phyloP scores from a whole-genome alignment of 331 rosid genomes.

The Telfairia occidentalis region DNA sequence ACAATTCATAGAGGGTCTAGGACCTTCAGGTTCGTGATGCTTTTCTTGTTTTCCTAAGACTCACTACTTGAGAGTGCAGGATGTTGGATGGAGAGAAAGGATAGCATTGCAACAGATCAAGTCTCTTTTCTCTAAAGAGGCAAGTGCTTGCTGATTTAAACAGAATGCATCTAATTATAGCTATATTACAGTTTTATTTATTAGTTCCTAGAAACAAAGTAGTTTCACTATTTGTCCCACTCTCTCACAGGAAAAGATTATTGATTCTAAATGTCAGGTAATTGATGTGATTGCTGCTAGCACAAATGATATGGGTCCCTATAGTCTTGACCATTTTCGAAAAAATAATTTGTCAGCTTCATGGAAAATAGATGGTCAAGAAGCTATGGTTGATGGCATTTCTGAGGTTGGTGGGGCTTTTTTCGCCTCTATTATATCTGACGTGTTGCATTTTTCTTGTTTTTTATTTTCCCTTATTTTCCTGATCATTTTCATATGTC shows the following conservation, averaged over 20 bases:
- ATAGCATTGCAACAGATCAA: constrained; percentile 9
- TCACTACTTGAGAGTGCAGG: constrained; percentile 2
- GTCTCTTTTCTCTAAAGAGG: constrained; percentile 13
- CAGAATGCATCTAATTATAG: not conserved
- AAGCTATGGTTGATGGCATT: constrained; percentile 23
- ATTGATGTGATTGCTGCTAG: constrained; percentile 60
- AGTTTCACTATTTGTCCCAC: not conserved
- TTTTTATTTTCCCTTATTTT: not conserved
- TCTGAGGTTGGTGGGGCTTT: constrained; percentile 50
- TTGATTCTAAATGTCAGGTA: constrained; percentile 41
- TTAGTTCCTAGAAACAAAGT: not conserved
- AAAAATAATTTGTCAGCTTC: constrained; percentile 63
- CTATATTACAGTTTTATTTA: not conserved
- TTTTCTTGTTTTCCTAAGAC: not conserved
- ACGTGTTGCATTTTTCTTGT: not conserved
- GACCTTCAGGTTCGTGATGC: not conserved
- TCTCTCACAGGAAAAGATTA: constrained; percentile 17
- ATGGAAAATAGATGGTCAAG: constrained; percentile 46
- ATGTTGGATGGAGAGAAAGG: constrained; percentile 5
- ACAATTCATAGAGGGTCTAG: not conserved
- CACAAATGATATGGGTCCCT: constrained; percentile 66
- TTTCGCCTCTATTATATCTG: not conserved
- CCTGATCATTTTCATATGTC: not conserved
- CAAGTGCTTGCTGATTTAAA: constrained; percentile 4
- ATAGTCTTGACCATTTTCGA: constrained; percentile 60